Evolutionary conservation across 2,329 filamentous ascomycete species (phyloP), one percentile per base, ranked within the genome.

Genomic region (Zopfia rhizophila): DNA sequence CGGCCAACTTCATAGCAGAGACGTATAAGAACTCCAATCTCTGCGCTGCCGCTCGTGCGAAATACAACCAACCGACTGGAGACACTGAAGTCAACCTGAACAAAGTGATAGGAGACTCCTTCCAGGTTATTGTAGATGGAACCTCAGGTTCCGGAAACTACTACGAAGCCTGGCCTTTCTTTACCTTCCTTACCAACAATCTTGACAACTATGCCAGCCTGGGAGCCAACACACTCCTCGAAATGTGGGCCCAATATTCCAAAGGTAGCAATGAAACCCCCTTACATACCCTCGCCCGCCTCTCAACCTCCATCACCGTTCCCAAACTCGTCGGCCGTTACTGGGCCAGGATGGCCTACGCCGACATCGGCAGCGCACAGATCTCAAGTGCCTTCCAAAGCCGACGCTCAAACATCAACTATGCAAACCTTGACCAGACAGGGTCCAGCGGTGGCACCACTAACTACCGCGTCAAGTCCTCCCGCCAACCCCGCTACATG

Each of bases 311-410:
- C 6, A 52, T 65, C 6, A 66, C 63, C 3, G 68, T 69, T 12
- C 72, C 74, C 13, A 66, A 63, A 5, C 65, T 80, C 14, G 73
- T 81, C 7, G 77, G 72, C 5, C 65, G 68, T 12, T 81, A 81
- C 63, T 81, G 78, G 78, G 78, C 78, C 1, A 73, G 74, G 51
- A 81, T 81, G 78, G 78, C 78, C 4, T 78, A 75, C 46, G 76
- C 75, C 13, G 78, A 81, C 31, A 78, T 81, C 18, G 77, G 74
- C 7, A 69, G 68, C 5, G 75, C 74, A 1, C 72, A 73, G 16
- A n/a, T n/a, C n/a, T n/a, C n/a, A n/a, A 59, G 69, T 1, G 52
- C 65, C 27, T 80, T 76, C 59, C 52, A 69, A 3, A 49, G 48
- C 27, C 65, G 75, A 52, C 69, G 70, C 11, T 39, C 45, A 5